Conservation (phyloP, 1,284 basidiomycete species). For the Austroboletus olivaceoglutinosus region DNA sequence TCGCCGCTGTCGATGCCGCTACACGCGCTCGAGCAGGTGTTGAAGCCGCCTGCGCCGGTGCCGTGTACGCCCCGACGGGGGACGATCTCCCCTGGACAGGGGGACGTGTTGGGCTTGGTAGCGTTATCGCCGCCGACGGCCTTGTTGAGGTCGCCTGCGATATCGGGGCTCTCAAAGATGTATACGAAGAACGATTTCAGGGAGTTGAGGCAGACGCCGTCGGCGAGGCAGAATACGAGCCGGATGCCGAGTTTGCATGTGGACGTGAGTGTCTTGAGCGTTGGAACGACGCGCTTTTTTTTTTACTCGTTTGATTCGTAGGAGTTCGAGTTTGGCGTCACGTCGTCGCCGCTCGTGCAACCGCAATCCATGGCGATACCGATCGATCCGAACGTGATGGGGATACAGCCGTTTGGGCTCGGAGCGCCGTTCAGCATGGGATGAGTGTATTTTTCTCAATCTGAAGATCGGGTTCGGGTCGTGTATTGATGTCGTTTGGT, state of each 20-base stretch:
- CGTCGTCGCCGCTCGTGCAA: slow-evolving; percentile 30
- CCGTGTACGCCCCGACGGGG: slow-evolving; percentile 29
- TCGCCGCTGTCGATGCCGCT: slow-evolving; percentile 22
- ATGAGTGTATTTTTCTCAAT: slow-evolving; percentile 3
- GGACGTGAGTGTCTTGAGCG: slow-evolving; percentile 50
- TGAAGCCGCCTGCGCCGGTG: slow-evolving; percentile 21
- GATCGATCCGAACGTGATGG: slow-evolving; percentile 20
- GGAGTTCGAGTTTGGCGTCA: slow-evolving; percentile 34
- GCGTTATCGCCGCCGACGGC: slow-evolving; percentile 57
- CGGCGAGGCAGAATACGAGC: slow-evolving; percentile 74
- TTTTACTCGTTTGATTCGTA: slow-evolving; percentile 7
- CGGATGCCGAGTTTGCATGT: slow-evolving; percentile 78
- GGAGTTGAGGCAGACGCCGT: slow-evolving; percentile 61
- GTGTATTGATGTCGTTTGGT: too few species aligned
- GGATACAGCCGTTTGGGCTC: slow-evolving; percentile 25
- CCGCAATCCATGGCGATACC: slow-evolving; percentile 21
- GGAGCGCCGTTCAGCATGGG: slow-evolving; percentile 32
- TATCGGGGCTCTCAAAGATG: slow-evolving; percentile 76
- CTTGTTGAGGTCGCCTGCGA: slow-evolving; percentile 66
- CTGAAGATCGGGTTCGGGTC: not conserved
- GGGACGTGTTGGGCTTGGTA: slow-evolving; percentile 30
- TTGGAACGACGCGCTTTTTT: slow-evolving; percentile 1
- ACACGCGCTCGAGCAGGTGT: slow-evolving; percentile 21
- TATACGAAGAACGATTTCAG: slow-evolving; percentile 77
- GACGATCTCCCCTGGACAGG: slow-evolving; percentile 11